These are phyloP conservation scores for Sphenostylis stenocarpa DNA, from an alignment of 306 rosid species.

Conservation along the genomic window DNA sequence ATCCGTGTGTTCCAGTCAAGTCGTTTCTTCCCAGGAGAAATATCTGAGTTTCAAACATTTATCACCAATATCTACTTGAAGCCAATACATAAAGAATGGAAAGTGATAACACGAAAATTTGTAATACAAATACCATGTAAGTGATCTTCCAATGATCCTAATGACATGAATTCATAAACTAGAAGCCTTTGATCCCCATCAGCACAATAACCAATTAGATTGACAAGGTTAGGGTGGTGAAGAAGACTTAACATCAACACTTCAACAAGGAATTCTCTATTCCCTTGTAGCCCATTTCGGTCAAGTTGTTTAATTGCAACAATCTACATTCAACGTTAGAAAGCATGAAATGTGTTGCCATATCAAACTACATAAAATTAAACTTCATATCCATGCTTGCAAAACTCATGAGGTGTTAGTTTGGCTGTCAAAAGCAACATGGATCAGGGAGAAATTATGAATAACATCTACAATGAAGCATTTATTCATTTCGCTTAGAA, in stretches of 20 bases:
- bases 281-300: constrained; percentile 92
- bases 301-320: constrained; percentile 96
- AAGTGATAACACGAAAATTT: not conserved
- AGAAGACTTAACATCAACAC: constrained; percentile 92
- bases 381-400: not conserved
- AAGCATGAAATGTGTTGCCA: constrained; percentile 17
- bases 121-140: constrained; percentile 60
- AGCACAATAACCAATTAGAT: constrained; percentile 91
- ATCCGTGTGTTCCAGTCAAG: constrained; percentile 90
- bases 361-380: not conserved
- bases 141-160: constrained; percentile 95
- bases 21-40: constrained; percentile 66
- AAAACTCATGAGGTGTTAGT: constrained; percentile 2
- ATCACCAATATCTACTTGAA: constrained; percentile 13
- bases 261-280: constrained; percentile 91
- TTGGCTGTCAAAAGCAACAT: not conserved
- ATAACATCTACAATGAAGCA: not conserved
- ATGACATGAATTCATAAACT: constrained; percentile 86
- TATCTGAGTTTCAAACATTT: constrained; percentile 53
- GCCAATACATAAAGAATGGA: constrained; percentile 5
- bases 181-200: constrained; percentile 99
- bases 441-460: constrained; percentile 20
- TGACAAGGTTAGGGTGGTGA: constrained; percentile 93
- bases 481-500: constrained; percentile 15
- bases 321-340: constrained; percentile 48